phyloP scores from a whole-genome alignment of 805 yeast species.

The Metschnikowia drakensbergensis region DNA sequence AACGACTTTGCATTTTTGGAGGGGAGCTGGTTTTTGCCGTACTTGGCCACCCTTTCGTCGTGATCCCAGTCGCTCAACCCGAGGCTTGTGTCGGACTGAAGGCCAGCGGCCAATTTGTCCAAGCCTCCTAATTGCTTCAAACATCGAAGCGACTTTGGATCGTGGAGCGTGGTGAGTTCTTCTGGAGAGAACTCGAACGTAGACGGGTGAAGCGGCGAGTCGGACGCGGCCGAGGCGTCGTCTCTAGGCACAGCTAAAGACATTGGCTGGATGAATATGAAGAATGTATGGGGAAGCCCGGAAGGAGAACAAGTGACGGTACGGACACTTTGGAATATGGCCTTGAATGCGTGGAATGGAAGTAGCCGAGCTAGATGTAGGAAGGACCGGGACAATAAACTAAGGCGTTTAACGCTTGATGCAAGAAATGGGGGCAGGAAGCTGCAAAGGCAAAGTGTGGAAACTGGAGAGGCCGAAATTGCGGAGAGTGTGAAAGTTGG shows the following conservation, averaged over 20 bases:
- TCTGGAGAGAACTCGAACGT: constrained; percentile 16
- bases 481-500: not conserved
- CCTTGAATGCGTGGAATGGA: too few species aligned
- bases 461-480: not conserved
- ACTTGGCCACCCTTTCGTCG: constrained; percentile 44
- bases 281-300: not conserved
- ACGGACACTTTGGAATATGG: too few species aligned
- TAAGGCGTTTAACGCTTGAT: not conserved
- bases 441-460: too few species aligned
- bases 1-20: constrained; percentile 67
- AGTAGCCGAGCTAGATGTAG: too few species aligned
- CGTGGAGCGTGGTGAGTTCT: constrained; percentile 50
- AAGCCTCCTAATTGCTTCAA: constrained; percentile 46
- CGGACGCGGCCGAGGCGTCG: constrained; percentile 15
- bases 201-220: constrained; percentile 16
- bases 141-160: constrained; percentile 54
- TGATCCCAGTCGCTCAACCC: constrained; percentile 42
- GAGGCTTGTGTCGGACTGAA: constrained; percentile 31
- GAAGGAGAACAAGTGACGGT: not conserved
- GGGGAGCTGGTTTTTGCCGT: constrained; percentile 73
- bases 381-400: not conserved
- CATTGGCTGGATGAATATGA: constrained; percentile 5
- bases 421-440: not conserved
- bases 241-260: constrained; percentile 16
- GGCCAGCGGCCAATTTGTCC: constrained; percentile 26